Percentiles rank a stretch among this genome's conserved stretches.
phyloP scores from a whole-genome alignment of 306 rosid species.

The Prunus persica region Prunus_persica_NCBIv2 NC_034016.1:2406501-2407000 shows the following conservation, averaged over 20 bases:
- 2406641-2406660: background rate
- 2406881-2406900: too few relatives aligned
- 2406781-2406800: too few relatives aligned
- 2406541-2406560: slow-evolving; percentile 2
- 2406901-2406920: too few relatives aligned
- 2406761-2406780: background rate
- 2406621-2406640: background rate
- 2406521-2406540: slow-evolving; percentile 19
- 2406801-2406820: slow-evolving; percentile 9
- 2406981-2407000: background rate
- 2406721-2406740: background rate
- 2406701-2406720: background rate
- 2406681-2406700: slow-evolving; percentile 7
- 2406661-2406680: slow-evolving; percentile 3
- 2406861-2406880: background rate
- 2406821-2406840: slow-evolving; percentile 9
- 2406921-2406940: too few relatives aligned
- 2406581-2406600: background rate
- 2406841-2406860: slow-evolving; percentile 2
- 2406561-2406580: background rate
- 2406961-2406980: too few relatives aligned
- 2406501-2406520: slow-evolving; percentile 20
- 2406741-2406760: slow-evolving; percentile 25
- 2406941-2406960: too few relatives aligned
- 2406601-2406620: background rate